Evolutionary conservation across 202 grass and related monocot species (phyloP).

Genomic region (Hordeum pubiflorum): DNA sequence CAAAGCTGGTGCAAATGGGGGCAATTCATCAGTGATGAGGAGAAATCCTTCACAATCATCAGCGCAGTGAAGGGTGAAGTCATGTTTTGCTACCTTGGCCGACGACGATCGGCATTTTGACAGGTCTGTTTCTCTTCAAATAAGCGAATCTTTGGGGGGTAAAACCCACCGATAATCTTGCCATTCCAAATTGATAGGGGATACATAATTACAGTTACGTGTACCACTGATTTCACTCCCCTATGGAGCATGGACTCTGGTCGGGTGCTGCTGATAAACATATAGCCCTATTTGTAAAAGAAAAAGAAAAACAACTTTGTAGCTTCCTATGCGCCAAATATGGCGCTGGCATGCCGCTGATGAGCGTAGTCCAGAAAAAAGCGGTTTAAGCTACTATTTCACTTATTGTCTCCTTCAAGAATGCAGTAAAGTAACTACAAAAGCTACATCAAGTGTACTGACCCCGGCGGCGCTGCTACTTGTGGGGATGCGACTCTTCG

Average conservation of each 20-base stretch:
- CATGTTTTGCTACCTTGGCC: too few relatives aligned
- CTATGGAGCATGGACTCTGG: not conserved
- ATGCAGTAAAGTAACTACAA: not conserved
- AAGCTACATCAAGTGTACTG: not conserved
- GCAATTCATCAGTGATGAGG: too few relatives aligned
- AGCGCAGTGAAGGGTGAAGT: too few relatives aligned
- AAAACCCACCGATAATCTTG: not conserved
- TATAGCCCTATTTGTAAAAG: not conserved
- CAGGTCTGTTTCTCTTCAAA: not conserved
- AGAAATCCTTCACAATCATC: too few relatives aligned
- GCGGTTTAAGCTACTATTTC: too few relatives aligned
- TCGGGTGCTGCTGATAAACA: not conserved
- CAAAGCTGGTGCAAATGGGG: too few relatives aligned
- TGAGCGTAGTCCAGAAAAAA: not conserved
- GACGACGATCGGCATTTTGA: too few relatives aligned
- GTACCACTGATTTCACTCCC: not conserved
- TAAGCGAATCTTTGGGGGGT: not conserved
- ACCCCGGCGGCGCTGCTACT: constrained; percentile 10
- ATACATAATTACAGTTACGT: not conserved
- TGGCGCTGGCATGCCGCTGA: not conserved
- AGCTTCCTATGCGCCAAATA: not conserved
- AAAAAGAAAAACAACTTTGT: not conserved
- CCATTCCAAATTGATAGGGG: too few relatives aligned
- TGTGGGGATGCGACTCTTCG: constrained; percentile 44
- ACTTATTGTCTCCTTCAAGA: constrained; percentile 10